Evolutionary conservation across 164 flowering plant genomes (phyloP).

Genomic region (Berberis vulgaris): DNA sequence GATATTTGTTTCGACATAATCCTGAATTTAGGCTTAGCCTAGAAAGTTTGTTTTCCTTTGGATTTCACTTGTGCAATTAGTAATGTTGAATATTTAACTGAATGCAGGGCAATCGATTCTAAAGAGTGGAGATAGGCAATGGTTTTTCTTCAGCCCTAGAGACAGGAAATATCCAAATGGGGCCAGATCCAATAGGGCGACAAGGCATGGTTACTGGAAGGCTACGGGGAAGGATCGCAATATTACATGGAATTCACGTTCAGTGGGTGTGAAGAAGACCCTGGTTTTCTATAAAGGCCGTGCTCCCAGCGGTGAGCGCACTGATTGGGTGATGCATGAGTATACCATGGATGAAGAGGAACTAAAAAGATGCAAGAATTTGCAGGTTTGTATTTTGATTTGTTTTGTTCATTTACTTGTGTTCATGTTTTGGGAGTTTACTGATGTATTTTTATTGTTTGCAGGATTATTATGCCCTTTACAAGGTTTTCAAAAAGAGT

Average conservation of each 20-base stretch:
- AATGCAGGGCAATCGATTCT: conserved; percentile 35
- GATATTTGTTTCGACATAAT: too few relatives aligned
- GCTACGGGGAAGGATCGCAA: conserved; percentile 89
- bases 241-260: conserved; percentile 40
- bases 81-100: not conserved
- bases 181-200: conserved; percentile 70
- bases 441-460: not conserved
- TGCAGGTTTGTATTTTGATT: conserved; percentile 28
- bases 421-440: not conserved
- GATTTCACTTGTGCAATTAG: not conserved
- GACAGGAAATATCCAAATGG: conserved; percentile 89
- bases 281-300: conserved; percentile 79
- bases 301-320: conserved; percentile 72
- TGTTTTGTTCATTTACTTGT: not conserved
- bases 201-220: conserved; percentile 86
- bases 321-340: conserved; percentile 99
- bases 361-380: conserved; percentile 57
- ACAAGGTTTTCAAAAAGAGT: conserved; percentile 79
- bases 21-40: too few relatives aligned
- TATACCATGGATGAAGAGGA: conserved; percentile 83
- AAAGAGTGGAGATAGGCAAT: conserved; percentile 77
- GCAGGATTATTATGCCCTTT: conserved; percentile 73
- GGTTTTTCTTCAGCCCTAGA: conserved; percentile 89
- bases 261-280: conserved; percentile 81
- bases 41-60: not conserved